Evolutionary conservation across 78 protist species (phyloP).

Genomic region (Dictyostelium brefeldianum): DNA sequence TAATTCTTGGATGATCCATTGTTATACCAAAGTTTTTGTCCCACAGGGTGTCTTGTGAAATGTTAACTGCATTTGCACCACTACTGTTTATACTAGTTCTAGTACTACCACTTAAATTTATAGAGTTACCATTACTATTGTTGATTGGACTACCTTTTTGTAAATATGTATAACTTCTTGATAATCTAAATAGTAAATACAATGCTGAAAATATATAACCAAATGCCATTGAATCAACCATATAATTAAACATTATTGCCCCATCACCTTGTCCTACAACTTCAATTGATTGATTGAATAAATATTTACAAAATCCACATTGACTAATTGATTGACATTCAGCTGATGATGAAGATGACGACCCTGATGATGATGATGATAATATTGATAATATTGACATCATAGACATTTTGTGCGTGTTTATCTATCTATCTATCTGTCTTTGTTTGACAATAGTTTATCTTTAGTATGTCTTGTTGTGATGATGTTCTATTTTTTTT

Average conservation of each 20-base stretch:
- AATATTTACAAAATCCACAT: slow-evolving; percentile 46
- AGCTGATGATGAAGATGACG: too few species aligned
- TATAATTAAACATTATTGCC: slow-evolving; percentile 17
- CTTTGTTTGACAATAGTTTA: background rate
- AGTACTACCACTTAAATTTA: background rate
- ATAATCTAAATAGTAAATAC: slow-evolving; percentile 58
- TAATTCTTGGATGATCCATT: slow-evolving; percentile 56
- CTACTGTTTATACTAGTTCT: background rate
- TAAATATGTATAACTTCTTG: slow-evolving; percentile 55
- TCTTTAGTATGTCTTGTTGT: too few species aligned
- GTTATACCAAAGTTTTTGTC: slow-evolving; percentile 62
- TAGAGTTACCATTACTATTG: background rate
- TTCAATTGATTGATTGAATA: slow-evolving; percentile 19
- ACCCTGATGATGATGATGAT: too few species aligned
- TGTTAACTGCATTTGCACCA: background rate
- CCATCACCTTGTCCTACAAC: slow-evolving; percentile 26
- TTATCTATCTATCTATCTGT: background rate
- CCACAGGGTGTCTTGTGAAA: slow-evolving; percentile 13
- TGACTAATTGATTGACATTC: background rate
- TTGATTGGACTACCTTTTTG: slow-evolving; percentile 24
- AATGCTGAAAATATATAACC: slow-evolving; percentile 71
- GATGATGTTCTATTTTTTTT: too few species aligned
- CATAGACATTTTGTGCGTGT: background rate
- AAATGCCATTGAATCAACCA: slow-evolving; percentile 59
- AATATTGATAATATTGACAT: too few species aligned